Base-by-base conservation (phyloP, 768 basidiomycete genomes). In the Coprinopsis sp. region DNA sequence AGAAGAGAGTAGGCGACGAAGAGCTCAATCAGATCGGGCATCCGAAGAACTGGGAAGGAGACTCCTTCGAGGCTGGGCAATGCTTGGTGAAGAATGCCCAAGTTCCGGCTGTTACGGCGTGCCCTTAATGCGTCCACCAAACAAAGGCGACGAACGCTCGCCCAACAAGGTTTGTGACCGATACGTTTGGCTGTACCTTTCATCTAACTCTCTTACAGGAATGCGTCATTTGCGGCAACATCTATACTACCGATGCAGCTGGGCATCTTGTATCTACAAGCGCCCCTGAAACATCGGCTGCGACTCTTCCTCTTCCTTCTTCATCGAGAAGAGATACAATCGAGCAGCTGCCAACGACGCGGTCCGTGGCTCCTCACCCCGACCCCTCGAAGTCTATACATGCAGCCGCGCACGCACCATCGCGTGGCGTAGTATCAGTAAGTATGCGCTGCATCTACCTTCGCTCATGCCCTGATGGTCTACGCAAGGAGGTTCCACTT, bases 1-100 rank as follows among this genome's bases (percentile, higher is more conserved):
- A 1, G 82, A 81, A 53, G 79, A 82, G 52, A 74, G 72, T 19
- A 66, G 80, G 19, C 78, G 77, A 28, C 76, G 91, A 24, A 79
- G 91, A 44, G 80, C 82, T 49, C 90, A 92, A 62, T 89, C 87
- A 2, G 90, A 93, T 60, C 67, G 63, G 31, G 91, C 91, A 13
- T 88, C 89, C 2, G 65, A 81, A 41, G 85, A 86, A 57, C 87
- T 93, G 24, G 91, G 87, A 34, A 82, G 78, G 51, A 76, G 81
- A 21, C 69, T 93, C 49, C 65, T 93, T 37, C 81, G 79, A 54
- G 91, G 87, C 31, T 93, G 88, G 87, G 81, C 91, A 0, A 88
- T 93, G 86, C 71, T 93, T n/a, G 87, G 75, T 19, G 88, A 92
- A 29, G 88, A 91, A 65, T 93, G 91, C 58, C 78, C 80, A 0